phyloP scores from a whole-genome alignment of 306 rosid genomes.

The Cyclanthera cordifolia region DNA sequence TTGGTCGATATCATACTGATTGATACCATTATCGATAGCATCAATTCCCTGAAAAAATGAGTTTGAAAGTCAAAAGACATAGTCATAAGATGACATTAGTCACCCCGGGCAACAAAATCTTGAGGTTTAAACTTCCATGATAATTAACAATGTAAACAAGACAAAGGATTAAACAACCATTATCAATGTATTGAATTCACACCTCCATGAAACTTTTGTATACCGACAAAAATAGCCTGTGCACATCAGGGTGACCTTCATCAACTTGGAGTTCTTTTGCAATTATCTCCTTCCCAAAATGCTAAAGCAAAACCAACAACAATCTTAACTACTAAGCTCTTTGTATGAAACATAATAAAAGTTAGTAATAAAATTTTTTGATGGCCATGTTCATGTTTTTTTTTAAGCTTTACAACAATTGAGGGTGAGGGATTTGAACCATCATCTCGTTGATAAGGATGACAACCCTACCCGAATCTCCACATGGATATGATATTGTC shows the following conservation, averaged over 20 bases:
- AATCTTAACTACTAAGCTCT: neutral
- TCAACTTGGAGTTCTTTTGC: slow-evolving; percentile 82
- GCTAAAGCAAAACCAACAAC: slow-evolving; percentile 28
- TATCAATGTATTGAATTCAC: neutral
- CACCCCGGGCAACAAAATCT: neutral
- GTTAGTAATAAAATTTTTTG: neutral
- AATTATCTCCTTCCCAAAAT: slow-evolving; percentile 86
- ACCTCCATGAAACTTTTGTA: slow-evolving; percentile 99
- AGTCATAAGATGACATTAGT: neutral
- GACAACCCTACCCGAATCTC: too few species aligned
- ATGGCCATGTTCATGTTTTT: neutral
- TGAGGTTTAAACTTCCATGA: neutral
- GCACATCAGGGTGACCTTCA: slow-evolving; percentile 65
- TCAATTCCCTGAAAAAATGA: slow-evolving; percentile 62
- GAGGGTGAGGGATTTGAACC: too few species aligned
- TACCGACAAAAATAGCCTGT: slow-evolving; percentile 57
- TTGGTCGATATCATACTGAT: slow-evolving; percentile 71
- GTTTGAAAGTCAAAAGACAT: neutral
- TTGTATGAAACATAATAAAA: neutral
- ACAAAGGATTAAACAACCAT: neutral
- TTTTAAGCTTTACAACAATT: too few species aligned
- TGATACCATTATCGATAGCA: slow-evolving; percentile 91
- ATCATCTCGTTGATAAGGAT: too few species aligned
- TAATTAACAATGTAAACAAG: neutral
- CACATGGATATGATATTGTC: too few species aligned